Percentiles rank a stretch among this genome's conserved stretches.
These are phyloP conservation scores for Saprolegnia parasitica DNA, from an alignment of 352 stramenopile genomes.

Conservation along the genomic window DNA sequence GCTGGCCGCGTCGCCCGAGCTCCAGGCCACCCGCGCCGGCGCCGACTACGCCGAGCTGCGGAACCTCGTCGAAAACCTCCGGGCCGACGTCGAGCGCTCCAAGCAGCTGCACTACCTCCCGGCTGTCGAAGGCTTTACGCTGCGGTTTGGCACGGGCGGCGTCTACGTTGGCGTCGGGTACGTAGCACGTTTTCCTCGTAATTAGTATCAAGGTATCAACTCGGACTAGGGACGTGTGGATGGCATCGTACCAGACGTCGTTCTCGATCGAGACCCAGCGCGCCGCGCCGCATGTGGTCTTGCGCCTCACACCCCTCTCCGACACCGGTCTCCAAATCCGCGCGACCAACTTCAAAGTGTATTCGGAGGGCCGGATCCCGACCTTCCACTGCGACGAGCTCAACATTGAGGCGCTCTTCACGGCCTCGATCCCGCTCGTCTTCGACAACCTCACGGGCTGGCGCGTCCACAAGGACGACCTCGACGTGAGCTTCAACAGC, in stretches of 20 bases:
- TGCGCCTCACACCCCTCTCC: slow-evolving; percentile 58
- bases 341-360: slow-evolving; percentile 57
- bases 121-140: slow-evolving; percentile 50
- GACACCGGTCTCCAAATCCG: slow-evolving; percentile 55
- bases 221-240: slow-evolving; percentile 45
- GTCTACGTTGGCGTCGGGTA: slow-evolving; percentile 61
- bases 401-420: slow-evolving; percentile 64
- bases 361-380: slow-evolving; percentile 55
- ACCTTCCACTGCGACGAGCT: slow-evolving; percentile 75
- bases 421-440: slow-evolving; percentile 57
- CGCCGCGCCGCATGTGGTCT: slow-evolving; percentile 49
- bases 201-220: background rate
- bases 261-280: slow-evolving; percentile 67
- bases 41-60: slow-evolving; percentile 69
- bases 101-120: slow-evolving; percentile 68
- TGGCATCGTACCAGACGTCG: slow-evolving; percentile 63
- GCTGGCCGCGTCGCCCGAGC: slow-evolving; percentile 36
- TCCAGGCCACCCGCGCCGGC: slow-evolving; percentile 45
- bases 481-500: slow-evolving; percentile 63
- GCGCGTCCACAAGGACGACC: slow-evolving; percentile 50
- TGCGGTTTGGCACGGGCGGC: slow-evolving; percentile 63
- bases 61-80: slow-evolving; percentile 52
- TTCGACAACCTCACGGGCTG: slow-evolving; percentile 58
- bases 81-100: slow-evolving; percentile 51
- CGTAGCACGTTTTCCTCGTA: background rate